Conservation (phyloP, 805 yeast species). For the Kodamaea nitidulidarum region DNA sequence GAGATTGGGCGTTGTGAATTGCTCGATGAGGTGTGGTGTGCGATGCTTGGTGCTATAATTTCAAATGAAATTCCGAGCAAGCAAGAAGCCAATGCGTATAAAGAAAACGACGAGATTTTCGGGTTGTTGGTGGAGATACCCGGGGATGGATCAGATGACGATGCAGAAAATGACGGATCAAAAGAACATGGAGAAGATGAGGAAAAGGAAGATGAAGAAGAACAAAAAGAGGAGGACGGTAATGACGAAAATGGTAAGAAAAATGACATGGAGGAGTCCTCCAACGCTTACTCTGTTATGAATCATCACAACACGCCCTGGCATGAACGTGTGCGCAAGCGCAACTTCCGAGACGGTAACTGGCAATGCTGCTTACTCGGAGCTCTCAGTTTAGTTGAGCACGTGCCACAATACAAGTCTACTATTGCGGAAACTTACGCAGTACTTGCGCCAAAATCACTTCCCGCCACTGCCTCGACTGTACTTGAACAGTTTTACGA, state of each 20-base stretch:
- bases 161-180: slow-evolving; percentile 20
- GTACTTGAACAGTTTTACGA: slow-evolving; percentile 54
- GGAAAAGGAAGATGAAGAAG: slow-evolving; percentile 16
- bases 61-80: slow-evolving; percentile 29
- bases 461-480: slow-evolving; percentile 45
- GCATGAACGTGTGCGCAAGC: slow-evolving; percentile 71
- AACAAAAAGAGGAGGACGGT: slow-evolving; percentile 18
- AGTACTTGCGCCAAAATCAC: slow-evolving; percentile 53
- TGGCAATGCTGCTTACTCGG: slow-evolving; percentile 83
- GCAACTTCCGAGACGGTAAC: slow-evolving; percentile 76
- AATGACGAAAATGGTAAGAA: slow-evolving; percentile 15
- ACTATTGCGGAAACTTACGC: slow-evolving; percentile 50
- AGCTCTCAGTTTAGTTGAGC: slow-evolving; percentile 56
- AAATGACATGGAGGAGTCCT: slow-evolving; percentile 11
- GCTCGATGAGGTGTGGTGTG: slow-evolving; percentile 66
- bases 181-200: slow-evolving; percentile 20
- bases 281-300: slow-evolving; percentile 27
- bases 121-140: slow-evolving; percentile 36
- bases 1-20: slow-evolving; percentile 46
- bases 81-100: slow-evolving; percentile 26
- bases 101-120: slow-evolving; percentile 26
- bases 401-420: slow-evolving; percentile 50
- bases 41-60: slow-evolving; percentile 54
- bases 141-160: slow-evolving; percentile 21
- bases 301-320: slow-evolving; percentile 63